Base-by-base conservation (phyloP, 1,284 basidiomycete species). In the Moniliophthora roreri region DNA sequence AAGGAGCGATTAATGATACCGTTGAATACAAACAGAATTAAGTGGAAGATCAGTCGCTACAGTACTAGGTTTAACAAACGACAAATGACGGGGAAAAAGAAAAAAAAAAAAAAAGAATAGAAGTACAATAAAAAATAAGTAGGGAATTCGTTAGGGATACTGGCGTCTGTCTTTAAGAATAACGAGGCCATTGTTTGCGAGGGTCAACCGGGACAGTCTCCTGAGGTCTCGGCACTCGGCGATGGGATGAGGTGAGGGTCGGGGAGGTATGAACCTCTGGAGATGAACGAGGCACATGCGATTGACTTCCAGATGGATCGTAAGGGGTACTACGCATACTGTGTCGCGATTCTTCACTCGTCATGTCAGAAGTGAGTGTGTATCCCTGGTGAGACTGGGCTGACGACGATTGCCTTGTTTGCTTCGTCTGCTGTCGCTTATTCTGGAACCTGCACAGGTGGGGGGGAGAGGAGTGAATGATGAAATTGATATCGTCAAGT, bases 341-440 rank as follows among this genome's bases (percentile, higher is more conserved):
- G 11, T 32, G 28, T 11, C 28, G n/a, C 32, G 76, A 70, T 28
- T 75, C 75, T n/a, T 70, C 40, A 24, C 24, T 35, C 46, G 69
- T 63, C 24, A 69, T 63, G 47, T 78, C 76, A 15, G 75, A 64
- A 9, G 75, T 56, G 51, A 76, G 66, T n/a, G 75, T 64, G 63
- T 80, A 85, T 2, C 81, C 69, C 50, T 83, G 82, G 55, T 80
- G 79, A 46, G 77, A 66, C 38, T 70, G 68, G 53, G 73, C 73
- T 4, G 78, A 75, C 39, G 81, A 73, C 63, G 86, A 82, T 50
- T 87, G 84, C 58, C 81, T 82, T 13, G 84, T 87, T 69, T 89
- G 86, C 51, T 87, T 79, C 82, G 85, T 86, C 15, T 86, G 82
- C 66, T 91, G 89, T 52, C 89, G 77, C 71, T 90, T 90, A 64